Evolutionary conservation across 129 eudicot species (phyloP), one percentile per base, ranked within the genome.

Genomic region (Escallonia herrerae): DNA sequence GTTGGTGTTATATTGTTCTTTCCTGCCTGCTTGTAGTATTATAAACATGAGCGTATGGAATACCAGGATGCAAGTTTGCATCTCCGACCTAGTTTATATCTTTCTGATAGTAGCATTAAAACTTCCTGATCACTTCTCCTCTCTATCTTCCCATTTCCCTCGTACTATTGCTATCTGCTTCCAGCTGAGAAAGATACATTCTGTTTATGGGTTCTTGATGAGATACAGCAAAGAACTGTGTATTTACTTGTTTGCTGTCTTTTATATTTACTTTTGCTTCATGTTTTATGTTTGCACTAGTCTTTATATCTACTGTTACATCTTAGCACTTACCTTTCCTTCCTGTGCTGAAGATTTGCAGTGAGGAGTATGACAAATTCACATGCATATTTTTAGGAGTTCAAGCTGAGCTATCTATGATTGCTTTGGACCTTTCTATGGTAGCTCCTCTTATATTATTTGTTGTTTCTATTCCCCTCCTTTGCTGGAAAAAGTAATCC

Each of bases 341-440:
- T 60, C 50, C 53, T 76, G 66, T 77, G 68, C 48, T 53, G 64
- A 64, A 91, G 97, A 85, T 87, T 72, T 91, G 96, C 80, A 77
- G 77, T 63, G 81, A 85, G 74, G 97, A 91, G 71, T 91, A 87
- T 68, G 81, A 76, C 70, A 75, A 72, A 33, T 46, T 68, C 63
- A 87, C 86, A 37, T 87, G 95, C 79, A 40, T 87, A 72, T 53
- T 85, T 42, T 76, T 91, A 61, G 97, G 96, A 72, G 73, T 83
- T 73, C 90, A 87, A 74, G 84, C 91, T 54, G 96, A 91, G 80
- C 52, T 85, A 60, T 91, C 95, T 56, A 83, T 83, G 86, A 72
- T 87, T 77, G 72, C 80, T 33, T 73, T 85, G 71, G 95, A 91
- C 80, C 94, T 91, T 70, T 80, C 87, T 38, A 82, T 91, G 97